phyloP scores from a whole-genome alignment of 768 basidiomycete genomes.

The Hemileccinum rubropunctum region DNA sequence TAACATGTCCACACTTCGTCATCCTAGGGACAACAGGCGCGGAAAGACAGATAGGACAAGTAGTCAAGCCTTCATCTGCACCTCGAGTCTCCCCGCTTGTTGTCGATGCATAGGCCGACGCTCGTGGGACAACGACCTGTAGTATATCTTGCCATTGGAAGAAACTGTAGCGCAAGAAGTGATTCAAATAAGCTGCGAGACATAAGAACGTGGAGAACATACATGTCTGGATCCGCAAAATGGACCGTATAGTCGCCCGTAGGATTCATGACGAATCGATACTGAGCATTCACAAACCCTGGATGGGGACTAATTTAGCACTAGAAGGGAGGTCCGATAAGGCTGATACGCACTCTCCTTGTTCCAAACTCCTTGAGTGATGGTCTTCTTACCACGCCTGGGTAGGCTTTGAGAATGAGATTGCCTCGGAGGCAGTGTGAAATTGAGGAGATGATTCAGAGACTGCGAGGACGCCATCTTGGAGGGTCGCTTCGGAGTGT shows the following conservation, averaged over 20 bases:
- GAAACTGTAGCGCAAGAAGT: slow-evolving; percentile 53
- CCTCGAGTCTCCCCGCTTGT: slow-evolving; percentile 41
- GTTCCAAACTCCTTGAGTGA: slow-evolving; percentile 70
- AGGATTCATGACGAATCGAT: slow-evolving; percentile 94
- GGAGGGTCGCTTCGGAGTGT: slow-evolving; percentile 54
- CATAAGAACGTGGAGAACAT: slow-evolving; percentile 31
- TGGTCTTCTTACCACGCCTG: slow-evolving; percentile 72
- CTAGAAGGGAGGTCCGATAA: slow-evolving; percentile 11
- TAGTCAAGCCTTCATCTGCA: slow-evolving; percentile 60
- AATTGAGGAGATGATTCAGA: slow-evolving; percentile 87
- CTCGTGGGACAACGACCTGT: slow-evolving; percentile 89
- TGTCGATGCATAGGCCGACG: slow-evolving; percentile 69
- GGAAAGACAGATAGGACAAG: slow-evolving; percentile 94
- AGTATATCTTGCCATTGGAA: slow-evolving; percentile 96
- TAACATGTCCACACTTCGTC: slow-evolving; percentile 97
- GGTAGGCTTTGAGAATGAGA: slow-evolving; percentile 58
- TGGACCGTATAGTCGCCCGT: slow-evolving; percentile 90
- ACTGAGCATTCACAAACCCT: slow-evolving; percentile 97
- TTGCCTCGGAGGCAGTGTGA: slow-evolving; percentile 88
- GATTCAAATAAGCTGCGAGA: not conserved
- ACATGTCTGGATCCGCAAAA: slow-evolving; percentile 98
- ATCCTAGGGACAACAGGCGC: slow-evolving; percentile 87
- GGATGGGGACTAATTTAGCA: slow-evolving; percentile 14
- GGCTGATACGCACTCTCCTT: slow-evolving; percentile 78
- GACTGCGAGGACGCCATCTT: slow-evolving; percentile 71